These are phyloP conservation scores for Haplosporangium sp. DNA, from an alignment of 371 early-diverging fungal genomes.

Conservation along the genomic window DNA sequence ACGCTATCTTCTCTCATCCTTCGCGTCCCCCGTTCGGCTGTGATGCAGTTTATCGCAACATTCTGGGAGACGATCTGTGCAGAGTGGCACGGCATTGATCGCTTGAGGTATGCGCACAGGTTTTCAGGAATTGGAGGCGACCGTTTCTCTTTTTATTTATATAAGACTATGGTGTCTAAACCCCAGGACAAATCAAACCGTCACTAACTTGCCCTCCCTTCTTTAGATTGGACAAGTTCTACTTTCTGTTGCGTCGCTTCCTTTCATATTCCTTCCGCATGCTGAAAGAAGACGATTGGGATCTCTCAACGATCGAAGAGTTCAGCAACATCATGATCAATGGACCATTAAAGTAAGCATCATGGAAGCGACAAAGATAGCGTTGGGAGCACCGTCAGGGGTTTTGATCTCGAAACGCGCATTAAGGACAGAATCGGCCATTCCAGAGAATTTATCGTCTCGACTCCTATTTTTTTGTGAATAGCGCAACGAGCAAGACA, in stretches of 20 bases:
- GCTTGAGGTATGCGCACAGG: slow-evolving; percentile 67
- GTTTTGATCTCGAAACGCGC: not conserved
- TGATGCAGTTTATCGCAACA: slow-evolving; percentile 73
- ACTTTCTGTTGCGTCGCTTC: slow-evolving; percentile 82
- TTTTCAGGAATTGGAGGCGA: not conserved
- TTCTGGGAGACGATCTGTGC: slow-evolving; percentile 87
- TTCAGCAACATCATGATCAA: slow-evolving; percentile 71
- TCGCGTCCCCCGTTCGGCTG: slow-evolving; percentile 65
- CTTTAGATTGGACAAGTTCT: slow-evolving; percentile 85
- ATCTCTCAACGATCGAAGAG: slow-evolving; percentile 63
- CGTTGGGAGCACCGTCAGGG: too few relatives aligned
- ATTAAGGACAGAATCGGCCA: too few relatives aligned
- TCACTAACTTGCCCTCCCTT: not conserved
- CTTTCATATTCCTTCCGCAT: slow-evolving; percentile 74
- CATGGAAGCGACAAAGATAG: not conserved
- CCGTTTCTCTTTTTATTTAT: not conserved
- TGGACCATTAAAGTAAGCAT: slow-evolving; percentile 77
- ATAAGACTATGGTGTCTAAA: not conserved
- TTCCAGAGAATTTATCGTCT: not conserved
- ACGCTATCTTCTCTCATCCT: slow-evolving; percentile 77
- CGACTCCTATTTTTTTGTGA: not conserved
- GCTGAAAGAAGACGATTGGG: slow-evolving; percentile 77
- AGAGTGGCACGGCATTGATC: slow-evolving; percentile 92
- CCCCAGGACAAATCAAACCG: not conserved
- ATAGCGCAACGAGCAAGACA: slow-evolving; percentile 68